phyloP scores from a whole-genome alignment of 306 rosid species.

The Fagus crenata region DNA sequence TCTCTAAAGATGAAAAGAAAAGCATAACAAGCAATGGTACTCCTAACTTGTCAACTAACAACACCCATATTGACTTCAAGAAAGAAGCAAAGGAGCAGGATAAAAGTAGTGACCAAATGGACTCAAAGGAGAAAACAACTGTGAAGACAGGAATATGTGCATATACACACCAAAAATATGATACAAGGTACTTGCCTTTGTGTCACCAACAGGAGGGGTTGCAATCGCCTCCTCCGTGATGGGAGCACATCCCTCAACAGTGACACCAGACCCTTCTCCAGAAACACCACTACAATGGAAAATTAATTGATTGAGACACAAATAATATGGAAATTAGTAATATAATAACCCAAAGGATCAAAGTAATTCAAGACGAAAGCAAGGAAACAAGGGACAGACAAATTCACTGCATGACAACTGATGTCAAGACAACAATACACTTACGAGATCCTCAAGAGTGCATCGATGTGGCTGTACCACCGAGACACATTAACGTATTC shows the following conservation, averaged over 20 bases:
- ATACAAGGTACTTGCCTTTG: constrained; percentile 46
- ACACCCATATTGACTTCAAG: not conserved
- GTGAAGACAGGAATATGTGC: not conserved
- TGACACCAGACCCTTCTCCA: constrained; percentile 82
- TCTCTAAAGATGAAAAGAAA: not conserved
- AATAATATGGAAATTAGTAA: not conserved
- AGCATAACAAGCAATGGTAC: not conserved
- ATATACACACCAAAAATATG: not conserved
- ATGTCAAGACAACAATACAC: not conserved
- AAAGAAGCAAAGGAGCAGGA: not conserved
- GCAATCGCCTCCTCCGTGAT: constrained; percentile 58
- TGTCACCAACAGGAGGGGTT: constrained; percentile 77
- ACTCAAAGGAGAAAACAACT: not conserved
- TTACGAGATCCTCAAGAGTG: constrained; percentile 85
- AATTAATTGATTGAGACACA: not conserved
- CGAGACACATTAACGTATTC: constrained; percentile 68
- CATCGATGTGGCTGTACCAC: constrained; percentile 83
- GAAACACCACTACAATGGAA: constrained; percentile 65
- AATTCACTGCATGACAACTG: not conserved
- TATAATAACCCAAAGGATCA: not conserved
- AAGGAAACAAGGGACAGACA: not conserved
- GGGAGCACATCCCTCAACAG: constrained; percentile 53
- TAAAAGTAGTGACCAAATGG: not conserved
- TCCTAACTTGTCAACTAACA: not conserved
- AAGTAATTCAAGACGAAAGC: not conserved